Conservation (phyloP, 1,284 basidiomycete genomes). For the Marasmius fiardii region DNA sequence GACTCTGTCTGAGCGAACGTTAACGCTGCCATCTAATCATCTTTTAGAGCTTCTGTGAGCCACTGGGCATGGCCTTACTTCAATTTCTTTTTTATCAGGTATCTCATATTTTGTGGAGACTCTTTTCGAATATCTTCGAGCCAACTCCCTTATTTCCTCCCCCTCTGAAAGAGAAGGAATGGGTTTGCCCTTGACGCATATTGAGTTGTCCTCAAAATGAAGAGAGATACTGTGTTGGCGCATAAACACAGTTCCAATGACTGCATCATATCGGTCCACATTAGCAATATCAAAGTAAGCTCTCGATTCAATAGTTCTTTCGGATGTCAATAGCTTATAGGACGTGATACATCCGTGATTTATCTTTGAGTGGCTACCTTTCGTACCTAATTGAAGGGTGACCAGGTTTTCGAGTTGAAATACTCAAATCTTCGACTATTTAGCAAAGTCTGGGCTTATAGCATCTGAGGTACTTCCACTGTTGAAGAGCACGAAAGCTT, state of each 20-base stretch:
- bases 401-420: constrained; percentile 20
- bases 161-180: too few species aligned
- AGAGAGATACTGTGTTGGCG: not conserved
- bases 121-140: too few species aligned
- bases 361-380: not conserved
- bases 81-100: too few species aligned
- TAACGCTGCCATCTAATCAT: not conserved
- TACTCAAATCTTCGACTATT: not conserved
- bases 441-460: constrained; percentile 18
- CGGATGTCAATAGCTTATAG: not conserved
- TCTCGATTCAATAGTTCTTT: not conserved
- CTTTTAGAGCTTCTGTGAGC: not conserved
- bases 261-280: constrained; percentile 15
- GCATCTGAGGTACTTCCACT: constrained; percentile 21
- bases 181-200: not conserved
- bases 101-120: too few species aligned
- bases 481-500: constrained; percentile 20
- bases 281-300: too few species aligned
- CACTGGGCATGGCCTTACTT: constrained; percentile 25
- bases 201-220: not conserved
- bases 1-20: not conserved
- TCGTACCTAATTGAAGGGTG: not conserved
- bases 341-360: not conserved
- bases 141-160: too few species aligned
- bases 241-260: constrained; percentile 15